Evolutionary conservation across 768 basidiomycete species (phyloP).

Genomic region (Russula brevipes): DNA sequence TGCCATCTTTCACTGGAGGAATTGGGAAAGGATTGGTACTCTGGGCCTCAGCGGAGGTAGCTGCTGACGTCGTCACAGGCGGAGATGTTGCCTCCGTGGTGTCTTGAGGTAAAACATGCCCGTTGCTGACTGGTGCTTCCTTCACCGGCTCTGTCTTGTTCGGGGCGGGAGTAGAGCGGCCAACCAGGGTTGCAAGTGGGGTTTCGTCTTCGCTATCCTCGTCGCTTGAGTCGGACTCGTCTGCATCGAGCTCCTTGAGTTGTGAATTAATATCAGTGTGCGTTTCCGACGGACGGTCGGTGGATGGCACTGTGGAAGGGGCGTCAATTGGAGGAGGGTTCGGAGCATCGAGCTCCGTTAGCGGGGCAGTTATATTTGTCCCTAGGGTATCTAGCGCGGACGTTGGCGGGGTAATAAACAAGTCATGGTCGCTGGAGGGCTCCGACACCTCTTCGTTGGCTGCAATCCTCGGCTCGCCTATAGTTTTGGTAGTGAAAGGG

Average conservation of each 20-base stretch:
- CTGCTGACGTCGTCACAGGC: background rate
- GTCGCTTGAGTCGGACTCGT: slow-evolving; percentile 51
- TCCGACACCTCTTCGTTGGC: slow-evolving; percentile 27
- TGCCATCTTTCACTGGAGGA: slow-evolving; percentile 11
- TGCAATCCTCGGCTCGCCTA: background rate
- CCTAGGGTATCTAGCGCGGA: slow-evolving; percentile 31
- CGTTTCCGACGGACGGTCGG: slow-evolving; percentile 5
- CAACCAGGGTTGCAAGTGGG: slow-evolving; percentile 29
- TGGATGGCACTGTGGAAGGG: slow-evolving; percentile 8
- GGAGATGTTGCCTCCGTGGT: background rate
- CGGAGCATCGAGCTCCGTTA: slow-evolving; percentile 16
- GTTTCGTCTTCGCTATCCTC: slow-evolving; percentile 32
- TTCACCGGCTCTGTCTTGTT: background rate
- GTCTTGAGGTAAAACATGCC: slow-evolving; percentile 5
- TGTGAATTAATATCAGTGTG: slow-evolving; percentile 48
- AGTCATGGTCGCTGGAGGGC: slow-evolving; percentile 43
- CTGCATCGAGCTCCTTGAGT: slow-evolving; percentile 53
- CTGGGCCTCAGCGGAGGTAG: background rate
- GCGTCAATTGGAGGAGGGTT: slow-evolving; percentile 5
- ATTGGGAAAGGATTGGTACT: slow-evolving; percentile 16
- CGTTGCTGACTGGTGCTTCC: slow-evolving; percentile 11
- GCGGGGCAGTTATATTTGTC: background rate
- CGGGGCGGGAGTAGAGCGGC: background rate
- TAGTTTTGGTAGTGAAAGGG: background rate
- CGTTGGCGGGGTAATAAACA: slow-evolving; percentile 58